Evolutionary conservation across 176 grass and related monocot genomes (phyloP), one percentile per base, ranked within the genome.

Genomic region (Typha latifolia): DNA sequence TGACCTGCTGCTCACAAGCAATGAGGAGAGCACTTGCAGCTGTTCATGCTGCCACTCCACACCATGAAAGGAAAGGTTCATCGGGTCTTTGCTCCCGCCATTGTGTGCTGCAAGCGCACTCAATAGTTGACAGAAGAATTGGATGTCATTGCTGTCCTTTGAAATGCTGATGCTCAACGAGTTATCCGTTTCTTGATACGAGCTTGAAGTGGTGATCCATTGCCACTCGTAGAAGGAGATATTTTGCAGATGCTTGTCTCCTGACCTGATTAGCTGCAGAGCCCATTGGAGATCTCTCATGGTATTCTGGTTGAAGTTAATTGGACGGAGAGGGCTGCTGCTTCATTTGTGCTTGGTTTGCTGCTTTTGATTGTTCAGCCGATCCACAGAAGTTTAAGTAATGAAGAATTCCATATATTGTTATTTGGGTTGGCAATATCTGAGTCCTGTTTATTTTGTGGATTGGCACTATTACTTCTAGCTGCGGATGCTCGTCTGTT

Each of bases 31-130:
- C 52, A 78, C 34, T 34, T 66, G 80, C 49, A 80, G 49, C 26
- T 69, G 80, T 31, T 73, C 77, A 26, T 51, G 64, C 75, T 80
- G 66, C 93, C 93, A 97, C 51, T 82, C 71, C 71, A 97, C 79
- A 66, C 83, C 80, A 73, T 92, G 75, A 79, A 97, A 97, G 63
- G 80, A 70, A 67, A 97, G 71, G 75, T 79, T 80, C 15, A 63
- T 47, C 51, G 91, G 76, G 55, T 78, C 79, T 47, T 73, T 84
- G 62, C 84, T 81, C 11, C 53, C 50, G 62, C 80, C 69, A 66
- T 73, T 79, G 16, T 53, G 62, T 24, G 67, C 68, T 64, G 72
- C 69, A 70, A 97, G 81, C 49, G 82, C 80, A 73, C 49, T 70
- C 48, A 97, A 69, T 69, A 96, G 61, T 62, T 48, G 68, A 64